Conservation (phyloP, 768 basidiomycete genomes). For the Termitomyces sp. region DNA sequence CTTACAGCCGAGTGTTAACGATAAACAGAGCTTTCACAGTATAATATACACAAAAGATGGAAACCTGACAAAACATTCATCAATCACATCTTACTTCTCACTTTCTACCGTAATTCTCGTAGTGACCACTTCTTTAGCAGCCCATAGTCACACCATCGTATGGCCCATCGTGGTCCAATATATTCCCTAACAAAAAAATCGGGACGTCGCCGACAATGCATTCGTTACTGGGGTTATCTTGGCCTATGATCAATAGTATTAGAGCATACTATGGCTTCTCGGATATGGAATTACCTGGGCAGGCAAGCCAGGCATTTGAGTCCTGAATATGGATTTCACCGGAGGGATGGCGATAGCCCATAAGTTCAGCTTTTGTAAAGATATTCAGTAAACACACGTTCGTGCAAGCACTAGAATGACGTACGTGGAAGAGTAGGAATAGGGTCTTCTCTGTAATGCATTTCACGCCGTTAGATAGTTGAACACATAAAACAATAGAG, state of each 20-base stretch:
- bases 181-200: conserved; percentile 43
- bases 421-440: conserved; percentile 30
- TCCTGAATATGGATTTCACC: conserved; percentile 29
- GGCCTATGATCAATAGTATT: conserved; percentile 34
- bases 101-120: background rate
- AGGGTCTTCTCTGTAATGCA: conserved; percentile 23
- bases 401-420: background rate
- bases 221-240: conserved; percentile 52
- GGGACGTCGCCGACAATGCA: conserved; percentile 56
- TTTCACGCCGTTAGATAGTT: background rate
- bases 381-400: background rate
- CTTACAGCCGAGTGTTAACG: background rate
- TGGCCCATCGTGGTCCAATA: conserved; percentile 48
- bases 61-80: background rate
- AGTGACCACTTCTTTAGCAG: conserved; percentile 10
- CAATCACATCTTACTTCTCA: background rate
- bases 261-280: background rate
- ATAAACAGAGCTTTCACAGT: background rate
- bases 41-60: background rate
- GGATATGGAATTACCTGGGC: conserved; percentile 13
- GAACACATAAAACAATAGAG: background rate
- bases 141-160: conserved; percentile 31
- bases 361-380: conserved; percentile 19
- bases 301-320: conserved; percentile 19
- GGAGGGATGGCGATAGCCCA: conserved; percentile 37